These are phyloP conservation scores for Cardamine chenopodiifolia DNA, from an alignment of 345 rosid genomes.

Conservation along the genomic window DNA sequence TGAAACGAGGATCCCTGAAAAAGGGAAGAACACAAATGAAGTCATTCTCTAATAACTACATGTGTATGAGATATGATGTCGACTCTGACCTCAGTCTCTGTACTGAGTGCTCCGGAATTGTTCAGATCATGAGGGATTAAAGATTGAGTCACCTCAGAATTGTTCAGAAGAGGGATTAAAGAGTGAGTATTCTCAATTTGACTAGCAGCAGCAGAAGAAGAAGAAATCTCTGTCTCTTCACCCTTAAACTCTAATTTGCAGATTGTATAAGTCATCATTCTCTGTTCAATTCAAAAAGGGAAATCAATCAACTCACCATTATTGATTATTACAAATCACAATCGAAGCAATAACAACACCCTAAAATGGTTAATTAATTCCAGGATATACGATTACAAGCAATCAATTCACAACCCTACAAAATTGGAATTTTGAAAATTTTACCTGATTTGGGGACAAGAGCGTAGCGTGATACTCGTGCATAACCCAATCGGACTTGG, in stretches of 20 bases:
- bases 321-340: background rate
- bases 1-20: background rate
- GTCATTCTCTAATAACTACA: background rate
- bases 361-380: no score
- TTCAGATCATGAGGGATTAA: background rate
- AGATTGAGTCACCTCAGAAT: conserved; percentile 15
- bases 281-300: conserved; percentile 7
- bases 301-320: no score
- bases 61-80: background rate
- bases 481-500: conserved; percentile 38
- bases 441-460: conserved; percentile 3
- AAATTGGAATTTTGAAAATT: background rate
- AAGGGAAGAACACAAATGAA: background rate
- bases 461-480: conserved; percentile 38
- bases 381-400: background rate
- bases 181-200: conserved; percentile 10
- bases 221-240: conserved; percentile 2
- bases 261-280: conserved; percentile 30
- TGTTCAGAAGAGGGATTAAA: conserved; percentile 3
- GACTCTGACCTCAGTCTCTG: conserved; percentile 1
- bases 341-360: no score
- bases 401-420: background rate
- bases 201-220: no score
- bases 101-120: background rate
- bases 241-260: conserved; percentile 46